phyloP scores from a whole-genome alignment of 495 filamentous ascomycete species.

The Lepidopterella palustris region DNA sequence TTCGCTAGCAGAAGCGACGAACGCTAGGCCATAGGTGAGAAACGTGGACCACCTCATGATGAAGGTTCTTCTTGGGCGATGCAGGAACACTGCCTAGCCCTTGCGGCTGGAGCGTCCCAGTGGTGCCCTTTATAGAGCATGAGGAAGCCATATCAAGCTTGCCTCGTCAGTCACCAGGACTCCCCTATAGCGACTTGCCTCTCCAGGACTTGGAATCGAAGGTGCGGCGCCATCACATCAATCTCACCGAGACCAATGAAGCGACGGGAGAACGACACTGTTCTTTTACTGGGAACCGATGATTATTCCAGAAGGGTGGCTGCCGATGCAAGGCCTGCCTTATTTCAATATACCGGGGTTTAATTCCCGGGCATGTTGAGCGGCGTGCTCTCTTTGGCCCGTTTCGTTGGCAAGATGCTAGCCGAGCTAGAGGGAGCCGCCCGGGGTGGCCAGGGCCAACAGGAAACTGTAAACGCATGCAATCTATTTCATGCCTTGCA shows the following conservation, averaged over 20 bases:
- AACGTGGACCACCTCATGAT: background rate
- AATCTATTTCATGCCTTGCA: too few species aligned
- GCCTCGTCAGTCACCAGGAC: background rate
- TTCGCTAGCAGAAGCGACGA: background rate
- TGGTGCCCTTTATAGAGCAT: background rate
- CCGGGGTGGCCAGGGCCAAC: too few species aligned
- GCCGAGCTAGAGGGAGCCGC: too few species aligned
- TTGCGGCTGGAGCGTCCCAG: background rate
- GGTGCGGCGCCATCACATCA: background rate
- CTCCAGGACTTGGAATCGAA: background rate
- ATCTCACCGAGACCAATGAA: background rate
- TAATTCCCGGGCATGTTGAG: background rate
- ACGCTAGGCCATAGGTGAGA: background rate
- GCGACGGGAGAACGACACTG: background rate
- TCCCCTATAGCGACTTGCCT: background rate
- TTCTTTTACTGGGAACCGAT: background rate
- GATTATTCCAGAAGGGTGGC: background rate
- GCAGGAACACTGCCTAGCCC: background rate
- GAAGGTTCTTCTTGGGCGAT: background rate
- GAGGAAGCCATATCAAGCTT: background rate
- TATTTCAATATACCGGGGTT: background rate
- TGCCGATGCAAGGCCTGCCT: background rate
- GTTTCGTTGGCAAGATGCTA: background rate
- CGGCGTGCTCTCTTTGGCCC: background rate
- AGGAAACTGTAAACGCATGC: too few species aligned